Percentiles rank a stretch among this genome's conserved stretches.
Conservation (phyloP, 2,329 filamentous ascomycete genomes). For the Stromatinia cepivora region DNA sequence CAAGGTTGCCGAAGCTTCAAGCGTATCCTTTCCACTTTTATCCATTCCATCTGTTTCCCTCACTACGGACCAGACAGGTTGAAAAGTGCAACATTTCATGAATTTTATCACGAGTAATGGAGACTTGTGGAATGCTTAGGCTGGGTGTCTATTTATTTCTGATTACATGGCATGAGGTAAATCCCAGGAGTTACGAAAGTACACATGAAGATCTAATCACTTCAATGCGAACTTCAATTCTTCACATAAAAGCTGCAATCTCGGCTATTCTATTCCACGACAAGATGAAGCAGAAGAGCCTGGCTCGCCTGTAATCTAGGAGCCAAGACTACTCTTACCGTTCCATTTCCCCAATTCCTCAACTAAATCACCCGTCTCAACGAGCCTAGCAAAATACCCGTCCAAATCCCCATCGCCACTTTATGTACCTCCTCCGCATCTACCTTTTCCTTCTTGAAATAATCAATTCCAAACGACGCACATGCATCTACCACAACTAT, state of each 20-base stretch:
- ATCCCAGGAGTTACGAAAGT: not conserved
- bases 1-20: not conserved
- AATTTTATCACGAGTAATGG: not conserved
- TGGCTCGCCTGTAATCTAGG: not conserved
- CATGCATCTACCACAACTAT: conserved; percentile 34
- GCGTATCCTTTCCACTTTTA: not conserved
- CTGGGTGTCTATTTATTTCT: too few species aligned
- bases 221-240: not conserved
- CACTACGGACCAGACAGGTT: too few species aligned
- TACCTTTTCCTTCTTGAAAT: not conserved
- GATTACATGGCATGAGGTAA: not conserved
- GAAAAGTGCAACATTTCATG: too few species aligned
- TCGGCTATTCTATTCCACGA: too few species aligned
- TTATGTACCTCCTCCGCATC: conserved; percentile 18
- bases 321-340: not conserved
- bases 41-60: not conserved
- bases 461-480: conserved; percentile 26
- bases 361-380: not conserved
- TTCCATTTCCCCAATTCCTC: not conserved
- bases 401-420: conserved; percentile 12
- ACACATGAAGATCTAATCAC: not conserved
- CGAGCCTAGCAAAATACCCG: not conserved
- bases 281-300: not conserved
- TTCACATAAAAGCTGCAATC: not conserved
- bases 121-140: not conserved